Percentiles rank a stretch among this genome's conserved stretches.
Conservation (phyloP, 169 alveolate species). For the Babesia caballi region DNA sequence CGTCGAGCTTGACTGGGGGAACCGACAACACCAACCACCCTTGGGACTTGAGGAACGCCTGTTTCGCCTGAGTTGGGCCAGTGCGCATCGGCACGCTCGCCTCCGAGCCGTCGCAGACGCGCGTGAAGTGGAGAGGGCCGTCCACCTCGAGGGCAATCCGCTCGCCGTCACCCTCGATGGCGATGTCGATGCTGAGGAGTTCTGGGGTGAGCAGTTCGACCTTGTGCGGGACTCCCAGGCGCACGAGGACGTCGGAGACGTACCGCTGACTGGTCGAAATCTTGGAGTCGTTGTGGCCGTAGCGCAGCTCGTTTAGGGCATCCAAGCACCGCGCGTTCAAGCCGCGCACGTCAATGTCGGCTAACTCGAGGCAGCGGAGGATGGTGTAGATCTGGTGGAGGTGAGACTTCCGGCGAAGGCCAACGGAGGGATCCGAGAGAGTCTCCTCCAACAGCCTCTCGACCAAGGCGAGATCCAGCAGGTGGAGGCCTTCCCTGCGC, state of each 20-base stretch:
- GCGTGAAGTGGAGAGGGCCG: slow-evolving; percentile 60
- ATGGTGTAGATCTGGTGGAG: slow-evolving; percentile 30
- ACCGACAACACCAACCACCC: slow-evolving; percentile 53
- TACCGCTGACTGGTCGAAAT: slow-evolving; percentile 54
- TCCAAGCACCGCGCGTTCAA: slow-evolving; percentile 21
- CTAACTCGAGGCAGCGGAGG: background rate
- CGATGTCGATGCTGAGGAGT: slow-evolving; percentile 61
- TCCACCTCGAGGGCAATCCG: slow-evolving; percentile 63
- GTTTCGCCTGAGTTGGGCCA: slow-evolving; percentile 58
- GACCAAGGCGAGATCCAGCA: background rate
- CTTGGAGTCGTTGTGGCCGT: slow-evolving; percentile 44
- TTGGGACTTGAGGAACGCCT: slow-evolving; percentile 18
- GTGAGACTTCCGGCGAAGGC: slow-evolving; percentile 16
- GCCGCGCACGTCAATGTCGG: background rate
- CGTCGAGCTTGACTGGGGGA: slow-evolving; percentile 41
- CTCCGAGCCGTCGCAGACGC: slow-evolving; percentile 29
- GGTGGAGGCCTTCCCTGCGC: background rate
- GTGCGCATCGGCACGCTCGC: slow-evolving; percentile 16
- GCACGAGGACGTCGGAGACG: slow-evolving; percentile 57
- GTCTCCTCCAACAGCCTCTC: slow-evolving; percentile 2
- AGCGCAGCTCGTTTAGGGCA: background rate
- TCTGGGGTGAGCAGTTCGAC: slow-evolving; percentile 50
- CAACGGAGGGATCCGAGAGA: background rate
- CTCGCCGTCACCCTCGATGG: slow-evolving; percentile 44
- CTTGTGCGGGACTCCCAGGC: slow-evolving; percentile 60